Base-by-base conservation (phyloP, 2,329 filamentous ascomycete species). In the Teratosphaeria pseudoeucalypti region DNA sequence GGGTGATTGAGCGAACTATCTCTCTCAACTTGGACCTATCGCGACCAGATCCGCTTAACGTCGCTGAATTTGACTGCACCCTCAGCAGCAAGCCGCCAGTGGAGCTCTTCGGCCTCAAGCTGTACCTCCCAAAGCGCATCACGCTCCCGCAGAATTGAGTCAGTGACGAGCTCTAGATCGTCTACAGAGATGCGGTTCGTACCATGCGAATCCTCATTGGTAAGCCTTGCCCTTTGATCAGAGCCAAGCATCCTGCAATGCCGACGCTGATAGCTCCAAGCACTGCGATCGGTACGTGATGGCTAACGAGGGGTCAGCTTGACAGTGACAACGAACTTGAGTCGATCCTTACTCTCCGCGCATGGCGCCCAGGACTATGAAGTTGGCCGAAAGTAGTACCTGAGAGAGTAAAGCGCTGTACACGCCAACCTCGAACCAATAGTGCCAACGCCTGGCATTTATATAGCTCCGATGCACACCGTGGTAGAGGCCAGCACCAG, bases 131-230 rank as follows among this genome's bases (percentile, higher is more conserved):
- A 61, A 4, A 61, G 53, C 23, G 56, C 56, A 52, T 61, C 59
- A 23, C 59, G 59, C 49, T 61, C 59, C 54, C 57, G 29, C 14
- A 54, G 10, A n/a, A 54, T n/a, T 32, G 29, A 32, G 29, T 32
- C 52, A 32, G 16, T 9, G 19, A 32, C 29, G 29, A 5, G 29
- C 29, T 32, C 29, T 32, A 32, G 29, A 7, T 32, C 29, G 29
- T 32, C 29, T 6, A 32, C 29, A 32, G 29, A 32, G 29, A 32
- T 32, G 29, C 29, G 5, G 29, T 19, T 14, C 16, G 14, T 34
- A 61, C 56, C 34, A 61, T 61, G 59, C 59, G 59, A 39, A 61
- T 54, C 23, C 60, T 39, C 57, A 58, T 61, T 9, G 60, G 60
- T 54, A 61, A 34, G 34, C 60, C 60, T 49, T 61, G 60, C 10